phyloP scores from a whole-genome alignment of 257 asterid genomes.

The Solanum lycopersicoides region DNA sequence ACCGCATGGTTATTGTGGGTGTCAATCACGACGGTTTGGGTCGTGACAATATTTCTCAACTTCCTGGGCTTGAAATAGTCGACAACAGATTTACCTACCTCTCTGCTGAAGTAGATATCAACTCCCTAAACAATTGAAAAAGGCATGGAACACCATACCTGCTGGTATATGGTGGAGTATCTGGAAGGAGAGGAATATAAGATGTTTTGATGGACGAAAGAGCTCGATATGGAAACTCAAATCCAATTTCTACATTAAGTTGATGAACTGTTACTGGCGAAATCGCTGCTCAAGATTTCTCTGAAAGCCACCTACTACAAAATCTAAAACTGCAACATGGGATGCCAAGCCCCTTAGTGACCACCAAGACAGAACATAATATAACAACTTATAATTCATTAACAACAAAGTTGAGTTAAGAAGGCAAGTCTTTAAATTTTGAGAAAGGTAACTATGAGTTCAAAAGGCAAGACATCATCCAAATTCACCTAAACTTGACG shows the following conservation, averaged over 20 bases:
- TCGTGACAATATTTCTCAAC: too few relatives aligned
- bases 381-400: background rate
- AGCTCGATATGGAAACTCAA: background rate
- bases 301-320: background rate
- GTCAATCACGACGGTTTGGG: too few relatives aligned
- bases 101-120: too few relatives aligned
- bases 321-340: background rate
- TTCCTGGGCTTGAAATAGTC: too few relatives aligned
- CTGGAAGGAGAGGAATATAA: background rate
- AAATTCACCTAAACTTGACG: background rate
- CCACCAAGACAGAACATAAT: background rate
- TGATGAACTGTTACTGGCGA: background rate
- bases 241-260: background rate
- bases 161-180: background rate
- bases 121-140: too few relatives aligned
- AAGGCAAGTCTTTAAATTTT: background rate
- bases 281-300: background rate
- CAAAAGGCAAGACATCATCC: background rate
- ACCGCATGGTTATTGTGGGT: too few relatives aligned
- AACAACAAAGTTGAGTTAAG: background rate
- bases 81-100: too few relatives aligned
- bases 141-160: too few relatives aligned
- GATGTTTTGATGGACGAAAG: background rate
- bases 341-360: background rate
- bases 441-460: background rate